Base-by-base conservation (phyloP, 208 protist species). In the Trypanosoma avium region DNA sequence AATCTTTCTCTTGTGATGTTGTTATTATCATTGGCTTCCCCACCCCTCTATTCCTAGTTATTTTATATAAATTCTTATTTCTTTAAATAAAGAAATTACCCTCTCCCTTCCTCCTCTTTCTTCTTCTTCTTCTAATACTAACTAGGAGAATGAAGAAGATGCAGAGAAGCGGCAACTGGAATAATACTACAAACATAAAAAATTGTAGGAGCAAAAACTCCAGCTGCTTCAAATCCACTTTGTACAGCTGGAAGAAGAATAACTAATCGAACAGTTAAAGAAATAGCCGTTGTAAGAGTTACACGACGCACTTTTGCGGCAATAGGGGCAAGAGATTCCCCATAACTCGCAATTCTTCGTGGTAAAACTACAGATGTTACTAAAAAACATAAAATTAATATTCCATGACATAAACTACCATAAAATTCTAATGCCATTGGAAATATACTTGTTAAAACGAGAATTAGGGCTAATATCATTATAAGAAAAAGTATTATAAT, bases 241-340 rank as follows among this genome's bases (percentile, higher is more conserved):
- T 59, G 54, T n/a, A 59, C 54, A 59, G 46, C 26, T 24, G 35
- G 54, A 4, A 59, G 54, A 6, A 59, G 29, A 40, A 59, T 46
- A 3, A 46, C 36, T 7, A 59, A 15, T 29, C 35, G 54, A 15
- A 30, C 54, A 10, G 36, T 46, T 15, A 59, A 35, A 5, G 54
- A 40, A 7, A 59, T 12, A 15, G 54, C 54, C 12, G 54, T 59
- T 46, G 36, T 59, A 15, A 59, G 5, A 2, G 54, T 46, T 5
- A 59, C 54, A 5, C 54, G 54, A 27, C 54, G 54, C 27, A 59
- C 26, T 26, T 32, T 59, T 1, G 33, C 12, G 10, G 54, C 54
- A 32, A 59, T 24, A 19, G 54, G 54, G 13, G 54, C 4, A 27
- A 59, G n/a, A 27, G 54, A 46, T 26, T 46, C 54, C 4, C 54